Evolutionary conservation across 1,139 yeast species (phyloP).

Genomic region (Sugiyamaella japonica): DNA sequence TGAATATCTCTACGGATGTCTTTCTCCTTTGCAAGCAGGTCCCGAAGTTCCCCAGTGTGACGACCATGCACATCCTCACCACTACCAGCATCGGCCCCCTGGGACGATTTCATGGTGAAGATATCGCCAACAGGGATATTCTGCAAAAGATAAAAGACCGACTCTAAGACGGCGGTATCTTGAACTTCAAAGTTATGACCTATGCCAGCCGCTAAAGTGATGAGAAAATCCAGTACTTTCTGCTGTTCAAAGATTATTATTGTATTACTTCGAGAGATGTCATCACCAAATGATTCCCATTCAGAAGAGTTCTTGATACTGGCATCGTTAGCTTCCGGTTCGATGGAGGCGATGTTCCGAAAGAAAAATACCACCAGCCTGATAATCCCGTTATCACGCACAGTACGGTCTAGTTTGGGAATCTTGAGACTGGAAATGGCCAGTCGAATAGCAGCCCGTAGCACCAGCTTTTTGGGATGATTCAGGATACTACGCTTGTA

Average conservation of each 20-base stretch:
- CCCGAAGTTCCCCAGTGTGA: constrained; percentile 43
- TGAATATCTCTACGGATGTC: constrained; percentile 47
- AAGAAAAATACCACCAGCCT: constrained; percentile 71
- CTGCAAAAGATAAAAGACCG: constrained; percentile 61
- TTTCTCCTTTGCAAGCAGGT: constrained; percentile 59
- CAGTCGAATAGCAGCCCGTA: constrained; percentile 69
- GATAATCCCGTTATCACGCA: constrained; percentile 71
- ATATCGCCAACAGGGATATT: constrained; percentile 50
- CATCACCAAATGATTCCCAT: constrained; percentile 39
- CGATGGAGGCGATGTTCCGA: constrained; percentile 73
- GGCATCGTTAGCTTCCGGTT: constrained; percentile 49
- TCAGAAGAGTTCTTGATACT: constrained; percentile 16
- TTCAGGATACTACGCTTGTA: constrained; percentile 71
- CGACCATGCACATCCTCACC: background rate
- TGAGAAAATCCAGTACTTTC: constrained; percentile 67
- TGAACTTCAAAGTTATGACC: constrained; percentile 66
- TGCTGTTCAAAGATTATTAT: constrained; percentile 60
- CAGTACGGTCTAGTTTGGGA: constrained; percentile 57
- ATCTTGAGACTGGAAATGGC: constrained; percentile 66
- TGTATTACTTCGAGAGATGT: constrained; percentile 63
- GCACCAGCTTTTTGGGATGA: constrained; percentile 58
- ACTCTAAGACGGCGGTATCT: constrained; percentile 67
- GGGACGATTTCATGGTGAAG: constrained; percentile 16
- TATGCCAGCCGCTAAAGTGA: constrained; percentile 66
- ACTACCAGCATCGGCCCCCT: background rate